Percentiles rank a stretch among this genome's conserved stretches.
These are phyloP conservation scores for Lactarius trivialis DNA, from an alignment of 768 basidiomycete species.

Conservation along the genomic window DNA sequence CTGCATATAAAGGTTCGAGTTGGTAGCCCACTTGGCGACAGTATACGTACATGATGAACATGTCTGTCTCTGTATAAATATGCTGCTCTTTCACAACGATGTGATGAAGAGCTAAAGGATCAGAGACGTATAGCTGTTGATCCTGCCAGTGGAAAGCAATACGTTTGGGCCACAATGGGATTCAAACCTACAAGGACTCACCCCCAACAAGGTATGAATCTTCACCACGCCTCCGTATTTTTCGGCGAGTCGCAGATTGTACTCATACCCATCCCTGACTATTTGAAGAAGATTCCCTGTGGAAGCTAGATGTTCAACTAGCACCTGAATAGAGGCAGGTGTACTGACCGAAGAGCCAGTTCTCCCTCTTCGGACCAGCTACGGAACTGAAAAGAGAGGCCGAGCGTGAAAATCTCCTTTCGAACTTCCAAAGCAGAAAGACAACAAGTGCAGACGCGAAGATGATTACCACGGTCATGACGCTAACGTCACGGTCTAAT, in stretches of 20 bases:
- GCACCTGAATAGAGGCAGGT: too few species aligned
- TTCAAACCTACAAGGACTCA: constrained; percentile 24
- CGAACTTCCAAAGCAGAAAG: constrained; percentile 23
- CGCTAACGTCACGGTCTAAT: not conserved
- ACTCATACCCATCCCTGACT: constrained; percentile 31
- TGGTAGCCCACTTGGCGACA: not conserved
- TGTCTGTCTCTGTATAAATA: constrained; percentile 14
- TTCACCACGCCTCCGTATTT: constrained; percentile 33
- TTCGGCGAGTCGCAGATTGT: constrained; percentile 29
- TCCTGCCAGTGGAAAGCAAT: constrained; percentile 8
- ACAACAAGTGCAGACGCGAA: constrained; percentile 9
- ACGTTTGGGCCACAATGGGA: constrained; percentile 15
- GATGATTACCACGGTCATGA: not conserved
- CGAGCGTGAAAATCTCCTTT: constrained; percentile 10
- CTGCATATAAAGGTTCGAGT: not conserved
- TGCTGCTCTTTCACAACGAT: constrained; percentile 21
- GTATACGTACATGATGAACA: constrained; percentile 12
- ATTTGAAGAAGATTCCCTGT: constrained; percentile 32
- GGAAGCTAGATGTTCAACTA: not conserved
- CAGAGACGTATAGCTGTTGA: constrained; percentile 4
- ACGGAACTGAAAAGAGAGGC: constrained; percentile 25
- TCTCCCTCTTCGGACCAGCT: constrained; percentile 31
- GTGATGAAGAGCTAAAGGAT: constrained; percentile 14
- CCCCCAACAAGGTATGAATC: constrained; percentile 33
- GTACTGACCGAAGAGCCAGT: constrained; percentile 32